Percentiles rank a stretch among this genome's conserved stretches.
Evolutionary conservation across 176 grass and related monocot species (phyloP).

Genomic region (Pharus latifolius): DNA sequence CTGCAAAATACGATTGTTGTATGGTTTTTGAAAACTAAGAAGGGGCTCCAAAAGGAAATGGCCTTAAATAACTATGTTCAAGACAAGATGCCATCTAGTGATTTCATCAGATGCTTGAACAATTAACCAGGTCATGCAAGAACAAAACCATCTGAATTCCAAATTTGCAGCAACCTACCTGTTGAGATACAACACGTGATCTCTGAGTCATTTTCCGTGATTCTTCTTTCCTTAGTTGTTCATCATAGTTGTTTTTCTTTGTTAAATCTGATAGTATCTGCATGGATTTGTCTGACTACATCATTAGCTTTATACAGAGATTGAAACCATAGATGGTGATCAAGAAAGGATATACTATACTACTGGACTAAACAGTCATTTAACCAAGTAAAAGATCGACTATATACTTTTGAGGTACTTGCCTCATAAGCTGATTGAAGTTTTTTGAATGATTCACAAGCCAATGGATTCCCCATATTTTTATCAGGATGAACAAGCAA

Average conservation of each 20-base stretch:
- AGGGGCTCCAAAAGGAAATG: background rate
- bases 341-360: background rate
- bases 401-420: slow-evolving; percentile 27
- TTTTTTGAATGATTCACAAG: slow-evolving; percentile 98
- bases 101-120: background rate
- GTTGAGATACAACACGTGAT: slow-evolving; percentile 54
- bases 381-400: background rate
- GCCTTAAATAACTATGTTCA: background rate
- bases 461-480: slow-evolving; percentile 76
- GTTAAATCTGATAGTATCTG: slow-evolving; percentile 84
- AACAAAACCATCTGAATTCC: background rate
- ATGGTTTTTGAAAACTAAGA: background rate
- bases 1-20: slow-evolving; percentile 30
- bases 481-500: slow-evolving; percentile 98
- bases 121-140: background rate
- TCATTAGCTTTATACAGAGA: slow-evolving; percentile 13
- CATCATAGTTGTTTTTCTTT: slow-evolving; percentile 86
- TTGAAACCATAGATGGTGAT: background rate
- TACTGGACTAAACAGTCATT: background rate
- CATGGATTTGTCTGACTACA: slow-evolving; percentile 12
- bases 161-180: slow-evolving; percentile 32
- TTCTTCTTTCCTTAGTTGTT: slow-evolving; percentile 90
- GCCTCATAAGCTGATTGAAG: slow-evolving; percentile 98
- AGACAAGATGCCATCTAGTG: background rate
- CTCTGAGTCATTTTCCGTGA: slow-evolving; percentile 50